A percentile compares a stretch with the other conserved stretches of the same genome.
Conservation (phyloP, 331 rosid genomes). For the Quercus phellos region DNA sequence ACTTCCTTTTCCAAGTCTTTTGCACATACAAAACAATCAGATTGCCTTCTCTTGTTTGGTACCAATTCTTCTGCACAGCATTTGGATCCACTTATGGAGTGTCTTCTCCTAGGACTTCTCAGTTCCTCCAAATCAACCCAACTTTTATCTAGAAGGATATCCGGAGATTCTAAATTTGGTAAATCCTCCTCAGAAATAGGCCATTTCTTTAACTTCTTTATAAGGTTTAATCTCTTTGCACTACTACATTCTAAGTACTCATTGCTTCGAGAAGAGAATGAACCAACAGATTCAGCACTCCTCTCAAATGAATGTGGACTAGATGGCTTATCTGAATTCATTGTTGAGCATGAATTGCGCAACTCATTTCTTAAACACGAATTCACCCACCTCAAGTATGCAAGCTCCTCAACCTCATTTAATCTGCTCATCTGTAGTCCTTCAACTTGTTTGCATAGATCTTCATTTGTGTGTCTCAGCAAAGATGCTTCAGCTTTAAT, state of each 20-base stretch:
- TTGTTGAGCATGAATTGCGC: conserved; percentile 56
- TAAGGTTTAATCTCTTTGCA: conserved; percentile 51
- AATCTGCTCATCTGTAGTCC: conserved; percentile 88
- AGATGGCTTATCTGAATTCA: conserved; percentile 47
- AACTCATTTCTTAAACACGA: conserved; percentile 83
- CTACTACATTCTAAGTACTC: conserved; percentile 37
- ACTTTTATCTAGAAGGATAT: conserved; percentile 40
- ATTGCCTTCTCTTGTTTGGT: conserved; percentile 69
- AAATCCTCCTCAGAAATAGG: conserved; percentile 51
- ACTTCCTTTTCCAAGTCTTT: conserved; percentile 61
- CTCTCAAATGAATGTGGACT: conserved; percentile 52
- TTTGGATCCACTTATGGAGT: conserved; percentile 87
- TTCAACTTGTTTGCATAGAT: conserved; percentile 93
- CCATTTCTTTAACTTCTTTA: conserved; percentile 85
- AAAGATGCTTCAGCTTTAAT: conserved; percentile 85
- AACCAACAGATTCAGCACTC: conserved; percentile 43
- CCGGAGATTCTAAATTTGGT: conserved; percentile 58
- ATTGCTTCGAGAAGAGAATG: conserved; percentile 47
- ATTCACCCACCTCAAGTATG: conserved; percentile 99
- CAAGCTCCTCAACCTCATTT: conserved; percentile 97
- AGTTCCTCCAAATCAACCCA: conserved; percentile 58
- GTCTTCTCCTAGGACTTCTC: conserved; percentile 79
- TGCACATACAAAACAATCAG: conserved; percentile 64
- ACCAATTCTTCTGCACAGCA: conserved; percentile 56
- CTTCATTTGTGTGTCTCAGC: conserved; percentile 80